Base-by-base conservation (phyloP, 2,329 filamentous ascomycete genomes). In the Berkeleyomyces rouxiae region DNA sequence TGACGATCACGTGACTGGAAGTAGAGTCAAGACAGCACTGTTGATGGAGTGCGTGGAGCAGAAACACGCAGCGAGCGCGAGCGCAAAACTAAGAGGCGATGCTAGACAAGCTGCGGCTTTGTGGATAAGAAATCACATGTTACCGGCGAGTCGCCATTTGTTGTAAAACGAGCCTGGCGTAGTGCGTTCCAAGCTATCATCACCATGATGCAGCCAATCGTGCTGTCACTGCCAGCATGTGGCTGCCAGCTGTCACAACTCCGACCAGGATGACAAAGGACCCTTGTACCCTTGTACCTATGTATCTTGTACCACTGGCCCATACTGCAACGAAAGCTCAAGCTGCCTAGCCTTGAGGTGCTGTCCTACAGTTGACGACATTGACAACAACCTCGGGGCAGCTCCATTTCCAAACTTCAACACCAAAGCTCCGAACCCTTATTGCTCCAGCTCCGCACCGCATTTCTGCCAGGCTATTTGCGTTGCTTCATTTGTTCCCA, bases 261-360 rank as follows among this genome's bases (percentile, higher is more conserved):
- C 13, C 36, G 10, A 46, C 36, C 23, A 33, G 58, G 16, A 5
- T 16, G 44, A 43, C 33, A n/a, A 51, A 7, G 37, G 31, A 51
- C 4, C 23, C 23, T n/a, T n/a, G 43, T 46, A 46, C 43, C 43
- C 4, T 46, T 46, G 43, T 46, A 46, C 43, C 43, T 46, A n/a
- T 46, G 43, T 46, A 23, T 7, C 10, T 6, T 49, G 23, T 51
- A 39, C 51, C 51, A 39, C 51, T 55, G 23, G 23, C 23, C 23
- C 36, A 16, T 55, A 37, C 51, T 55, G 49, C 49, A 55, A 63
- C 61, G 61, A 61, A 61, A 64, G 62, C 62, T 61, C 58, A 64
- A 64, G 62, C 62, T 64, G 62, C 62, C 62, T 64, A 64, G 62
- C 51, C 61, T 63, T 63, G 55, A 57, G 42, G 44, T 37, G 31